Percentiles rank a stretch among this genome's conserved stretches.
These are phyloP conservation scores for Tetrahymena malaccensis DNA, from an alignment of 73 alveolate genomes.

Conservation along the genomic window DNA sequence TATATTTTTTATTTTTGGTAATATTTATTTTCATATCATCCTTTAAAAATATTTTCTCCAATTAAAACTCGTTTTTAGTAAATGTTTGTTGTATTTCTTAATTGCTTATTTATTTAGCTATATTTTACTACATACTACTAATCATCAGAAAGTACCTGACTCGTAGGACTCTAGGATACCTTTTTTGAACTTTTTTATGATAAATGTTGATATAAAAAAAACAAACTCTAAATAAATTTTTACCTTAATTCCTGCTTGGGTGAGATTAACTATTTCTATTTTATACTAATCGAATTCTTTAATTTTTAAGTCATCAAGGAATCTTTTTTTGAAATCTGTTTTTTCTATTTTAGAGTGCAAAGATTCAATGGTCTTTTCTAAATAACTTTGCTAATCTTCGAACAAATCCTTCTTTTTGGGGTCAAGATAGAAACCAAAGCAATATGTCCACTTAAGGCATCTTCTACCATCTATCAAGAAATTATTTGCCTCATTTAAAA, in stretches of 20 bases:
- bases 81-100: too few relatives aligned
- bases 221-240: neutral
- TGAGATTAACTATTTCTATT: neutral
- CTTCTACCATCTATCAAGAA: constrained; percentile 22
- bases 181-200: neutral
- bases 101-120: neutral
- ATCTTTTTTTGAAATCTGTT: neutral
- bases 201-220: neutral
- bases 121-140: neutral
- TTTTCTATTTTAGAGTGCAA: constrained; percentile 12
- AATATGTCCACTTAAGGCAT: constrained; percentile 32
- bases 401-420: neutral
- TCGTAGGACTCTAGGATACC: neutral
- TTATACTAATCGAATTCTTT: neutral
- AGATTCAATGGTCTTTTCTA: constrained; percentile 15
- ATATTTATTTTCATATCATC: neutral
- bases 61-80: neutral
- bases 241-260: neutral
- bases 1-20: too few relatives aligned
- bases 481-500: constrained; percentile 3
- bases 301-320: neutral
- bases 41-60: too few relatives aligned
- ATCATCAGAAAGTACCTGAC: neutral
- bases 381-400: constrained; percentile 19
- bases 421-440: constrained; percentile 7